Conservation (phyloP, 331 rosid species). For the Erythrophleum ivorense region DNA sequence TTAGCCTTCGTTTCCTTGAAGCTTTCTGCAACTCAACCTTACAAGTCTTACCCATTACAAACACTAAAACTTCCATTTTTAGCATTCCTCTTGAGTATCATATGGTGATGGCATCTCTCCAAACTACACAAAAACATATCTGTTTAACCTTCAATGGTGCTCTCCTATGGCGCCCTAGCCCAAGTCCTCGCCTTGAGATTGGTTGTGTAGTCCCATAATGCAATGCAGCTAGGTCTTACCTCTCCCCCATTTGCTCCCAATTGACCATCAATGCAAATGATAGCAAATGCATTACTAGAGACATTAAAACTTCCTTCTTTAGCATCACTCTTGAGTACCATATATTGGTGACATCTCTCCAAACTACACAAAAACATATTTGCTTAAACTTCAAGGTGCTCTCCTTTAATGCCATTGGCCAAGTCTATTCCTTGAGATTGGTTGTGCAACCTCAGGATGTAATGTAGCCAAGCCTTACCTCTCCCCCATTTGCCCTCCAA, state of each 20-base stretch:
- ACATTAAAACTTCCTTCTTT: too few species aligned
- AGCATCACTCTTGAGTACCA: too few species aligned
- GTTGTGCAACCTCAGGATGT: too few species aligned
- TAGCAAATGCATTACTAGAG: neutral
- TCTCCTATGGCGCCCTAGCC: neutral
- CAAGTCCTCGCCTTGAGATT: neutral
- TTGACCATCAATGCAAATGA: neutral
- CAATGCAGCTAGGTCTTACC: neutral
- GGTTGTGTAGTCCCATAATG: neutral
- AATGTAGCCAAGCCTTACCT: too few species aligned
- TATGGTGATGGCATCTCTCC: neutral
- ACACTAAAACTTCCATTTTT: neutral
- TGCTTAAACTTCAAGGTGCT: too few species aligned
- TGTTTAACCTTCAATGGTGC: conserved; percentile 13
- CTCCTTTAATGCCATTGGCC: too few species aligned
- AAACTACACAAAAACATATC: neutral
- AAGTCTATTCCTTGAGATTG: too few species aligned
- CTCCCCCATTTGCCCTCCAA: too few species aligned
- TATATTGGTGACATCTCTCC: too few species aligned
- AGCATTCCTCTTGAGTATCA: neutral
- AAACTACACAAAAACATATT: too few species aligned
- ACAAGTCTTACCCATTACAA: conserved; percentile 5
- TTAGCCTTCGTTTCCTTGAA: conserved; percentile 1
- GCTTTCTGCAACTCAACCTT: neutral
- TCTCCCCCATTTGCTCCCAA: neutral